phyloP scores from a whole-genome alignment of 1,284 basidiomycete species.

The Pascua sp. region DNA sequence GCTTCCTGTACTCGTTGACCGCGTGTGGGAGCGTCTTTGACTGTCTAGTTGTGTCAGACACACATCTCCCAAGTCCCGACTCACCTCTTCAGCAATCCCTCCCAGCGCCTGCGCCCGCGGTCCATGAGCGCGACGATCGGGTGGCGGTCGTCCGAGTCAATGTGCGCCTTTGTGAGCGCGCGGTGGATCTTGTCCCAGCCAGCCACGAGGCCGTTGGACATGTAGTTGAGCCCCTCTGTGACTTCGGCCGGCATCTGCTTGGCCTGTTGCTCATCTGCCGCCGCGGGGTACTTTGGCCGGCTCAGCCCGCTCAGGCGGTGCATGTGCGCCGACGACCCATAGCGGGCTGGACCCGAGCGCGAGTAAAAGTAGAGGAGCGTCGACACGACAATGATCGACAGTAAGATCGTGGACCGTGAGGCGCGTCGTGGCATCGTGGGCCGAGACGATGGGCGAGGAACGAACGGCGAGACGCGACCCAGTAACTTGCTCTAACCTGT shows the following conservation, averaged over 20 bases:
- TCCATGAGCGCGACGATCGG: slow-evolving; percentile 43
- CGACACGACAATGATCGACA: no score
- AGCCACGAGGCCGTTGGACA: slow-evolving; percentile 28
- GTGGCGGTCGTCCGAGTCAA: slow-evolving; percentile 27
- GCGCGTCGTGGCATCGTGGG: no score
- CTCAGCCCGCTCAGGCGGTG: no score
- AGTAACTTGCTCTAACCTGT: no score
- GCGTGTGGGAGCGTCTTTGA: slow-evolving; percentile 47
- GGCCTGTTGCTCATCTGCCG: no score
- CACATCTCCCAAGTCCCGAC: slow-evolving; percentile 5
- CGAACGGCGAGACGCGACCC: no score
- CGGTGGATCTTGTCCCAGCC: slow-evolving; percentile 31
- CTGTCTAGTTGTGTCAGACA: slow-evolving; percentile 29
- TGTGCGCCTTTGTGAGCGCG: slow-evolving; percentile 8
- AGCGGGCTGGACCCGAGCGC: no score
- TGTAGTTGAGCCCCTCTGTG: slow-evolving; percentile 17
- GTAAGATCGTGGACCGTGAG: no score
- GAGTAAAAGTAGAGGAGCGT: no score
- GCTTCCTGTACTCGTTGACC: slow-evolving; percentile 46
- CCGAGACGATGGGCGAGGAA: no score
- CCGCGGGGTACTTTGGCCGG: no score
- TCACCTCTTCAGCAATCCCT: slow-evolving; percentile 35
- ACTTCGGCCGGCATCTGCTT: background rate
- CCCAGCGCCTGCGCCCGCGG: slow-evolving; percentile 35
- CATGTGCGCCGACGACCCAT: no score